Percentiles rank a stretch among this genome's conserved stretches.
Evolutionary conservation across 345 rosid genomes (phyloP).

Genomic region (Eucalyptus regnans): DNA sequence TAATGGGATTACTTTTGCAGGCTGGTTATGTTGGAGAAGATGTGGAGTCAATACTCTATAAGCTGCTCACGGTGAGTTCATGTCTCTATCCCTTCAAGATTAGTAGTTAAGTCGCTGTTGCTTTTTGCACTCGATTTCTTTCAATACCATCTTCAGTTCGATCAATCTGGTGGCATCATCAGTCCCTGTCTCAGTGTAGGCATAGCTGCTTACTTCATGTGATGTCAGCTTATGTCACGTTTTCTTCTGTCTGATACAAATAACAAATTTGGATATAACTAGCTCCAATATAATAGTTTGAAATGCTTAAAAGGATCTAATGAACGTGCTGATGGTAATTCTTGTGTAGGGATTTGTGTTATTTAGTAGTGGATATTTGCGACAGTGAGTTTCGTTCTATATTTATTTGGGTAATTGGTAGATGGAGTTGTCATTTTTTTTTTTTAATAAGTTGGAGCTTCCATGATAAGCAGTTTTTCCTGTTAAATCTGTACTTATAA

Average conservation of each 20-base stretch:
- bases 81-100: background rate
- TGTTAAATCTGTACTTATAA: background rate
- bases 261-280: background rate
- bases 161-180: background rate
- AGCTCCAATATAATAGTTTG: background rate
- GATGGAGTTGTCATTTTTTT: background rate
- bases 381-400: background rate
- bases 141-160: background rate
- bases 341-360: background rate
- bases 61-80: constrained; percentile 55
- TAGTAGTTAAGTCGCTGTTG: background rate
- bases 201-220: background rate
- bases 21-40: constrained; percentile 99
- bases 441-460: background rate
- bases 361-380: background rate
- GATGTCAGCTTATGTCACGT: background rate
- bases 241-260: background rate
- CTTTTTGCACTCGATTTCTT: background rate
- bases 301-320: background rate
- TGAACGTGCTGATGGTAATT: background rate
- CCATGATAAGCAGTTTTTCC: background rate
- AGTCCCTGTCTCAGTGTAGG: background rate
- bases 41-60: constrained; percentile 90
- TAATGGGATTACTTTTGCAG: constrained; percentile 20
- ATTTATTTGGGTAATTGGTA: background rate